Percentiles rank a stretch among this genome's conserved stretches.
Conservation (phyloP, 306 rosid genomes). For the Elaeagnus macrophylla region DNA sequence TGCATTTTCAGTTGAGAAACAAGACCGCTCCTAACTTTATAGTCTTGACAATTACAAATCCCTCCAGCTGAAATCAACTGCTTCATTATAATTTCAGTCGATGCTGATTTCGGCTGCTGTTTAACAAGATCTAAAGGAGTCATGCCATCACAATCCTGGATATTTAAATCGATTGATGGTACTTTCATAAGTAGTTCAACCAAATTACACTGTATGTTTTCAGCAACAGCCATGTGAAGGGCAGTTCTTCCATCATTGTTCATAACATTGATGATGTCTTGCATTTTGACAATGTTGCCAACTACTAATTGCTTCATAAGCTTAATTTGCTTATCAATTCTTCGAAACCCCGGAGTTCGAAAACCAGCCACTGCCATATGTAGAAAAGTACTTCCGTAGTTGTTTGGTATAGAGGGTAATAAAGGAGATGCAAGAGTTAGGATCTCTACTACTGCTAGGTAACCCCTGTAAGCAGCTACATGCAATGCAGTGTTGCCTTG, state of each 20-base stretch:
- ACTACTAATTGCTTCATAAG: slow-evolving; percentile 47
- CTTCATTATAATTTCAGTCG: slow-evolving; percentile 69
- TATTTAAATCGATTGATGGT: slow-evolving; percentile 56
- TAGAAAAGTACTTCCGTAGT: slow-evolving; percentile 74
- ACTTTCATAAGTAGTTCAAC: slow-evolving; percentile 65
- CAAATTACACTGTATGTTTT: slow-evolving; percentile 42
- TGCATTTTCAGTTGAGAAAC: slow-evolving; percentile 55
- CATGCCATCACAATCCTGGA: slow-evolving; percentile 53
- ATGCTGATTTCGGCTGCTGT: slow-evolving; percentile 44
- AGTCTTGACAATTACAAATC: slow-evolving; percentile 35
- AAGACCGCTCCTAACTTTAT: slow-evolving; percentile 35
- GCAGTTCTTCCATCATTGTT: slow-evolving; percentile 79
- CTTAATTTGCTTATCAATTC: slow-evolving; percentile 64
- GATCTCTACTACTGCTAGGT: slow-evolving; percentile 50
- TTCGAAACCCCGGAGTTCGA: slow-evolving; percentile 66
- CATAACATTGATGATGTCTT: slow-evolving; percentile 48
- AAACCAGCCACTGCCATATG: slow-evolving; percentile 89
- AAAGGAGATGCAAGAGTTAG: slow-evolving; percentile 48
- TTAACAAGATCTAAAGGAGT: slow-evolving; percentile 75
- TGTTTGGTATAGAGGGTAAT: slow-evolving; percentile 36
- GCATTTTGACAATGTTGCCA: slow-evolving; percentile 26
- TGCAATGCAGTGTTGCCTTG: slow-evolving; percentile 81
- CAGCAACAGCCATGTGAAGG: slow-evolving; percentile 64
- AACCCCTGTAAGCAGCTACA: slow-evolving; percentile 66
- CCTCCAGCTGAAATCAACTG: slow-evolving; percentile 66